Percentiles rank a stretch among this genome's conserved stretches.
These are phyloP conservation scores for Clavulina sp. DNA, from an alignment of 768 basidiomycete species.

Conservation along the genomic window DNA sequence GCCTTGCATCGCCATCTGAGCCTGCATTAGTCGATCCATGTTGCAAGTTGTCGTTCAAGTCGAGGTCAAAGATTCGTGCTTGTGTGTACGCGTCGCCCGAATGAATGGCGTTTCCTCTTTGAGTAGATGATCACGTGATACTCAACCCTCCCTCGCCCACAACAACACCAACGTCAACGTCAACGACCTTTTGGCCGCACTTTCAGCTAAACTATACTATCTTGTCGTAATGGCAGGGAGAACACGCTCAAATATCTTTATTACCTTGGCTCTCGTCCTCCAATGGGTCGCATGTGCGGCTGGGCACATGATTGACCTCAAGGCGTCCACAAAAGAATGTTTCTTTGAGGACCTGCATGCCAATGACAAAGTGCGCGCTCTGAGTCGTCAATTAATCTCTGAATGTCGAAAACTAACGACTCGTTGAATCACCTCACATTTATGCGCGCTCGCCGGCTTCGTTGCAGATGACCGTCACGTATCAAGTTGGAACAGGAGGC, in stretches of 20 bases:
- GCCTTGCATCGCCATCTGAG: not conserved
- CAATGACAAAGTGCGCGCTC: conserved; percentile 56
- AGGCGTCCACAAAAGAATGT: conserved; percentile 75
- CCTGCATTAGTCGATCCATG: not conserved
- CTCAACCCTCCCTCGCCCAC: no score
- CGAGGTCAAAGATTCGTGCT: not conserved
- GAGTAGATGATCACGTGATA: no score
- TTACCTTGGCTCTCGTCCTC: not conserved
- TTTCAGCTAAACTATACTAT: not conserved
- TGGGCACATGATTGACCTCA: conserved; percentile 28
- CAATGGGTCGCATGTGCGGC: not conserved
- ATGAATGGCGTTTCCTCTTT: not conserved
- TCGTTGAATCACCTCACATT: not conserved
- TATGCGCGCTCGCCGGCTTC: not conserved
- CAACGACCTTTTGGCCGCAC: no score
- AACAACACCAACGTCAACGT: no score
- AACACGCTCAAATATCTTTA: not conserved
- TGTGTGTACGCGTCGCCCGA: not conserved
- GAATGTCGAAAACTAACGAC: no score
- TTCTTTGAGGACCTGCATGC: conserved; percentile 89
- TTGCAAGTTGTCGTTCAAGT: not conserved
- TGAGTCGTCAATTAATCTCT: not conserved
- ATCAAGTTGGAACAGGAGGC: conserved; percentile 95
- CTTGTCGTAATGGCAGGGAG: not conserved
- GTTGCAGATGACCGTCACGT: conserved; percentile 90